Conservation (phyloP, 2,329 filamentous ascomycete genomes). For the Cladophialophora immunda region DNA sequence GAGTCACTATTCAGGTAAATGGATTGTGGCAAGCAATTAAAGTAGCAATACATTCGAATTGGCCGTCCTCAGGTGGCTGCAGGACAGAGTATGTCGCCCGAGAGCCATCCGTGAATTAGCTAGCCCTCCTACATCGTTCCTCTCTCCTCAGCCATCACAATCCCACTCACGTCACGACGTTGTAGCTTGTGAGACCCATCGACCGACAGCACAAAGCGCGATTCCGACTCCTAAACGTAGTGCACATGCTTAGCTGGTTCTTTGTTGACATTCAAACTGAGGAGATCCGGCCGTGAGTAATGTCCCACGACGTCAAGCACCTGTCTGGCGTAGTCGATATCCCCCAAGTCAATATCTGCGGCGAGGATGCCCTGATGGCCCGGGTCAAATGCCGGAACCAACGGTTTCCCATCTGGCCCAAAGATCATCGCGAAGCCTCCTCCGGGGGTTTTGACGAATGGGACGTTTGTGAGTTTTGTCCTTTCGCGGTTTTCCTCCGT, state of each 20-base stretch:
- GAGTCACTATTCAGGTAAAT: too few relatives aligned
- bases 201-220: too few relatives aligned
- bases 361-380: conserved; percentile 58
- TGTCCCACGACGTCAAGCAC: conserved; percentile 59
- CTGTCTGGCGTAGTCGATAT: conserved; percentile 50
- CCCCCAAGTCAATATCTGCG: conserved; percentile 57
- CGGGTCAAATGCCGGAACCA: conserved; percentile 49
- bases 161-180: too few relatives aligned
- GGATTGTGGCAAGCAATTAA: too few relatives aligned
- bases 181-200: too few relatives aligned
- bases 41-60: too few relatives aligned
- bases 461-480: not conserved
- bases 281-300: conserved; percentile 60
- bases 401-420: conserved; percentile 59
- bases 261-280: conserved; percentile 54
- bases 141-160: too few relatives aligned
- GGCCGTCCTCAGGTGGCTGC: too few relatives aligned
- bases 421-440: conserved; percentile 58
- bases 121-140: too few relatives aligned
- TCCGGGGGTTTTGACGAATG: conserved; percentile 34
- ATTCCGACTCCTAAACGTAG: too few relatives aligned
- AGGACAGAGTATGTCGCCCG: too few relatives aligned
- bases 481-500: conserved; percentile 11
- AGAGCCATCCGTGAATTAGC: too few relatives aligned
- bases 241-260: conserved; percentile 6